Base-by-base conservation (phyloP, 2,329 filamentous ascomycete species). In the Sporothrix curviconia region DNA sequence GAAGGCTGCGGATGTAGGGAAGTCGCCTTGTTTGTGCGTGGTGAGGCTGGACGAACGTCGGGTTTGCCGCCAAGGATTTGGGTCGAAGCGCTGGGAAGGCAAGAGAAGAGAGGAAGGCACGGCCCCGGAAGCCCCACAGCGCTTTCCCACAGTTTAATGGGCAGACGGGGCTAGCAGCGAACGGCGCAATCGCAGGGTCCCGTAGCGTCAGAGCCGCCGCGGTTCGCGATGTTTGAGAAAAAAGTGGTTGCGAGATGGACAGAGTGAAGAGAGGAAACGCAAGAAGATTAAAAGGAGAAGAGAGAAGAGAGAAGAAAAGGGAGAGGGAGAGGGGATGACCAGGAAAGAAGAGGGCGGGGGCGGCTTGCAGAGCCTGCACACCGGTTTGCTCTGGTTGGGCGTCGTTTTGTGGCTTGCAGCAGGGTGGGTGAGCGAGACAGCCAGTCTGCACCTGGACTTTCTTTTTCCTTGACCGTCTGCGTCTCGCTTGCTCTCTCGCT, bases 11-110 rank as follows among this genome's bases (percentile, higher is more conserved):
- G n/a, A n/a, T n/a, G n/a, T n/a, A n/a, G n/a, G n/a, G n/a, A n/a
- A 24, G 28, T 11, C 12, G 14, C 17, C 42, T 25, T 28, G 43
- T 28, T 36, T 42, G 7, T 37, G 53, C 37, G 39, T 22, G 47
- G n/a, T 47, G 24, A 15, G 25, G 42, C 39, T 19, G 40, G 28
- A 25, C 15, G 68, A 67, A 69, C 71, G 49, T 76, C 74, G 60
- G 24, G 39, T 30, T 43, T n/a, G 9, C 34, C n/a, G 39, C n/a
- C 25, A 30, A 55, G 24, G 7, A 14, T 17, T 37, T 44, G 28
- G 36, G 40, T 34, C 22, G 52, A 55, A 44, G 15, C 15, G 39
- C 37, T 22, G 37, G 39, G 28, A 42, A 43, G 39, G 52, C 30
- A 19, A 24, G n/a, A 25, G 52, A 42, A 49, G 2, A 3, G 5